Evolutionary conservation across 208 protist genomes (phyloP).

Genomic region (Acanthamoeba sp.): DNA sequence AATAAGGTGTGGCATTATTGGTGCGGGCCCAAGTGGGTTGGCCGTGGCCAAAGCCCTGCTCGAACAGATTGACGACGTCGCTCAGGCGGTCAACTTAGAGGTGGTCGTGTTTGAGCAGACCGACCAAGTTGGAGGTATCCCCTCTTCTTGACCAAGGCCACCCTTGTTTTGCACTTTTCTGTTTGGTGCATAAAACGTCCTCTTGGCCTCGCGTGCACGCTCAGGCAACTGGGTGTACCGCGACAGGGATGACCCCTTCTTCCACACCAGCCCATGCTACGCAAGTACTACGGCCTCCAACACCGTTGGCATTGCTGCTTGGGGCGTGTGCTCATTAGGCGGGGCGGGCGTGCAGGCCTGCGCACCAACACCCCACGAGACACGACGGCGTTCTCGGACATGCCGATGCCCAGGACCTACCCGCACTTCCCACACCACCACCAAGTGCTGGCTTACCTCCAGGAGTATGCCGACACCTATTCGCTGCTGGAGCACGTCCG

Average conservation of each 20-base stretch:
- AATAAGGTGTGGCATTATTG: neutral
- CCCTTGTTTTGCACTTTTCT: neutral
- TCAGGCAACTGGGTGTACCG: constrained; percentile 55
- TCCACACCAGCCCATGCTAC: constrained; percentile 15
- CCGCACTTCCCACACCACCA: neutral
- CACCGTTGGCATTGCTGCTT: neutral
- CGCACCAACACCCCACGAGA: constrained; percentile 19
- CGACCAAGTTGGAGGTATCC: constrained; percentile 52
- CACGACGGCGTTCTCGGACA: constrained; percentile 20
- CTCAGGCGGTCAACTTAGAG: neutral
- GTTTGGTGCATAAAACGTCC: neutral
- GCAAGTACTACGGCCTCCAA: too few relatives aligned
- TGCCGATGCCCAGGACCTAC: constrained; percentile 30
- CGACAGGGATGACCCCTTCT: constrained; percentile 5
- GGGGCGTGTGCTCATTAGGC: neutral
- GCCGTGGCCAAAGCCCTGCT: neutral
- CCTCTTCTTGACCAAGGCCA: neutral
- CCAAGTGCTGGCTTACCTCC: constrained; percentile 31
- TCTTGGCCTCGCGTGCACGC: neutral
- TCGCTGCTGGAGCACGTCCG: neutral
- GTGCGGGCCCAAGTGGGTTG: constrained; percentile 36
- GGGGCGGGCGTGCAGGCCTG: neutral
- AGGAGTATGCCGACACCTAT: neutral
- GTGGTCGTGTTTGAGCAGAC: constrained; percentile 29
- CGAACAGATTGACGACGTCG: neutral